Percentiles rank a stretch among this genome's conserved stretches.
Evolutionary conservation across 2,329 filamentous ascomycete species (phyloP).

Genomic region (Alternaria tenuissima): DNA sequence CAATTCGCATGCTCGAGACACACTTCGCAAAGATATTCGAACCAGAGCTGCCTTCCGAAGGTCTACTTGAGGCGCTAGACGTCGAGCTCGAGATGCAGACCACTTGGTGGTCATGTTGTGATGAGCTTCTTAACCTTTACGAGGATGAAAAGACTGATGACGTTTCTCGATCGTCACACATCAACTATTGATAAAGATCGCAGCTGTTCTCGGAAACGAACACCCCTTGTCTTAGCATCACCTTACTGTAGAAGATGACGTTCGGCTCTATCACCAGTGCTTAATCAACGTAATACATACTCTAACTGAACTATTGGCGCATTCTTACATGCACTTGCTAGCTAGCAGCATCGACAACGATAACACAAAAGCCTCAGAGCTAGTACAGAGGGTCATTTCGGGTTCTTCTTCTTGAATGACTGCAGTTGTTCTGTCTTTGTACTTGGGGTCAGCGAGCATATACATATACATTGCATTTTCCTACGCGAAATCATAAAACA

Average conservation of each 20-base stretch:
- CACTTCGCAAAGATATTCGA: neutral
- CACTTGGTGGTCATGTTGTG: constrained; percentile 1
- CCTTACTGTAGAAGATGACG: neutral
- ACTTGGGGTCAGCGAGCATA: neutral
- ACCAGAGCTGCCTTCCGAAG: neutral
- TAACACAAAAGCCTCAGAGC: neutral
- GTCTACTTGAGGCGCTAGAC: neutral
- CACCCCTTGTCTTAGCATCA: neutral
- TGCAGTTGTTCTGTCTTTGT: neutral
- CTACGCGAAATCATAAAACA: neutral
- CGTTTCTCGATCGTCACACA: neutral
- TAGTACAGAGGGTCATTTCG: neutral
- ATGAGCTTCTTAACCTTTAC: neutral
- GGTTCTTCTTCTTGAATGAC: neutral
- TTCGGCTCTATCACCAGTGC: neutral
- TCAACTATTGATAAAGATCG: neutral
- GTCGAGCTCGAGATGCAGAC: constrained; percentile 1
- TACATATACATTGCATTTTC: neutral
- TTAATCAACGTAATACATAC: neutral
- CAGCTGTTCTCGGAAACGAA: neutral
- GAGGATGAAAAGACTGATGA: neutral
- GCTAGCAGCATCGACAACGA: neutral
- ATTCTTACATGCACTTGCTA: neutral
- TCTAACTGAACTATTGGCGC: neutral
- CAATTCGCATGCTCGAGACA: neutral